These are phyloP conservation scores for Rauvolfia tetraphylla DNA, from an alignment of 257 asterid species.

Conservation along the genomic window DNA sequence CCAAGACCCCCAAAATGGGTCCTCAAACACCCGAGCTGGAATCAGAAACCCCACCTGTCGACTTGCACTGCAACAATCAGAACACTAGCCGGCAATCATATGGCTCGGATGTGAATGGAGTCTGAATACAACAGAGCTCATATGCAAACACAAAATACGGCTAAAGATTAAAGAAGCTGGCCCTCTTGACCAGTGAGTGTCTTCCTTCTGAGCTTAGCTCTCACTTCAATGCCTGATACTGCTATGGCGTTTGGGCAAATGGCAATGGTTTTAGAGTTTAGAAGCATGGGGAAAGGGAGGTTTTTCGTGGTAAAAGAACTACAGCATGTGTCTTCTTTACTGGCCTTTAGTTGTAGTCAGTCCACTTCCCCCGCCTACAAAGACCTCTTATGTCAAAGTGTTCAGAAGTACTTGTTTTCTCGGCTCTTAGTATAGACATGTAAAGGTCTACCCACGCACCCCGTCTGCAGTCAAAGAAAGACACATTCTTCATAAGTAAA, in stretches of 20 bases:
- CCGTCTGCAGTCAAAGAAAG: not conserved
- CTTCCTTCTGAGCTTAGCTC: slow-evolving; percentile 17
- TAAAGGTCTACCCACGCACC: not conserved
- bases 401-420: slow-evolving; percentile 25
- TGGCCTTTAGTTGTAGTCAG: slow-evolving; percentile 24
- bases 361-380: slow-evolving; percentile 12
- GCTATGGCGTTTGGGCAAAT: slow-evolving; percentile 45
- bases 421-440: not conserved
- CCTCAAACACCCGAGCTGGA: slow-evolving; percentile 31
- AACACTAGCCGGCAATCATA: slow-evolving; percentile 10
- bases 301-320: slow-evolving; percentile 48
- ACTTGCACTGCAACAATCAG: slow-evolving; percentile 35
- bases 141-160: slow-evolving; percentile 29
- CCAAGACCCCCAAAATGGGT: slow-evolving; percentile 29
- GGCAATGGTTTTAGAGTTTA: slow-evolving; percentile 26
- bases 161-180: slow-evolving; percentile 18
- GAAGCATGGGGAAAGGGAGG: slow-evolving; percentile 12
- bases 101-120: slow-evolving; percentile 10
- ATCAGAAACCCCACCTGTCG: slow-evolving; percentile 39
- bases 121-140: slow-evolving; percentile 32
- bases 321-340: slow-evolving; percentile 12
- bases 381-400: slow-evolving; percentile 33
- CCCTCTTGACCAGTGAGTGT: slow-evolving; percentile 53
- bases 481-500: no score
- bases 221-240: slow-evolving; percentile 19